These are phyloP conservation scores for Guyanaporus albipodus DNA, from an alignment of 768 basidiomycete species.

Conservation along the genomic window DNA sequence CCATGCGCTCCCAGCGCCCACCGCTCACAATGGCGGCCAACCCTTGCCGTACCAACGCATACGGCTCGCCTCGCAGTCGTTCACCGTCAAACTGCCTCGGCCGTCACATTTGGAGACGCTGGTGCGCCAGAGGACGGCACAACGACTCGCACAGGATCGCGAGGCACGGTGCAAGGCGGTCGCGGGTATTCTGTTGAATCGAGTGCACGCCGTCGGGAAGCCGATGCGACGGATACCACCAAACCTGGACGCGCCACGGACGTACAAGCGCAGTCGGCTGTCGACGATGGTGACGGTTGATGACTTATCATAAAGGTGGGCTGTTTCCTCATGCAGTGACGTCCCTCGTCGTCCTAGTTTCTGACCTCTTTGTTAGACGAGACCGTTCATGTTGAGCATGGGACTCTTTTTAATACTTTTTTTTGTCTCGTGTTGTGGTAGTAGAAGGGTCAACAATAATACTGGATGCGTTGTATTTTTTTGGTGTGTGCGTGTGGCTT, in stretches of 20 bases:
- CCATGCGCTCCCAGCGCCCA: constrained; percentile 13
- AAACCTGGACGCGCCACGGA: constrained; percentile 28
- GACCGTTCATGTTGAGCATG: constrained; percentile 16
- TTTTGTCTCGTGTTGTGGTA: background rate
- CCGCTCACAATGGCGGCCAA: constrained; percentile 7
- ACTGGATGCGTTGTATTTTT: constrained; percentile 11
- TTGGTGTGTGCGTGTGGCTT: background rate
- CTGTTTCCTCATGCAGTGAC: background rate
- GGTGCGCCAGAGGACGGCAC: constrained; percentile 31
- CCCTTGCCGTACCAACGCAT: constrained; percentile 24
- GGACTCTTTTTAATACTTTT: background rate
- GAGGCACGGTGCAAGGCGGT: constrained; percentile 49
- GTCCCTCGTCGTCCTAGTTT: background rate
- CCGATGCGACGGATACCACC: constrained; percentile 44
- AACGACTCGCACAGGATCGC: constrained; percentile 32
- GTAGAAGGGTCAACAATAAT: constrained; percentile 5
- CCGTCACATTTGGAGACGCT: constrained; percentile 20
- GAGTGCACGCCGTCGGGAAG: constrained; percentile 49
- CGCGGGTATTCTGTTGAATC: constrained; percentile 54
- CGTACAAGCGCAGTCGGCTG: constrained; percentile 52
- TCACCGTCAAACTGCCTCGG: constrained; percentile 25
- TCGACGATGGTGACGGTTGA: constrained; percentile 50
- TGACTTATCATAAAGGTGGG: constrained; percentile 22
- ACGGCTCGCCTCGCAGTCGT: constrained; percentile 27
- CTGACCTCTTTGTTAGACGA: constrained; percentile 4